Conservation (phyloP, 331 rosid species). For the Arachis monticola region DNA sequence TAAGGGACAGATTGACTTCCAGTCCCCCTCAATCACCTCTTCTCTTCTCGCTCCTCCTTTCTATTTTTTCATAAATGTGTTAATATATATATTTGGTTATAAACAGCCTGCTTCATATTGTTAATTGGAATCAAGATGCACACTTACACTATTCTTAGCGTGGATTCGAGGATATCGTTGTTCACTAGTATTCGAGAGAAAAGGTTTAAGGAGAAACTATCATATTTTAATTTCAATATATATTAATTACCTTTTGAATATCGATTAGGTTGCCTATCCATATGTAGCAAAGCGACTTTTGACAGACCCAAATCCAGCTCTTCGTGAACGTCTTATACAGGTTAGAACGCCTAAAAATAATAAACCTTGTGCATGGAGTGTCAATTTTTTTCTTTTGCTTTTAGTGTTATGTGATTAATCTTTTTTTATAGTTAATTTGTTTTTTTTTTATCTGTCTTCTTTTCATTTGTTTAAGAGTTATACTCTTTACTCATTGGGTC, state of each 20-base stretch:
- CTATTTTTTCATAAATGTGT: too few relatives aligned
- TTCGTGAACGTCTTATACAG: constrained; percentile 96
- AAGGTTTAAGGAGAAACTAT: constrained; percentile 30
- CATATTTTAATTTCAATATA: constrained; percentile 36
- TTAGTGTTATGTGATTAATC: too few relatives aligned
- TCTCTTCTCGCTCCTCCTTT: too few relatives aligned
- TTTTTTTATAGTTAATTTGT: too few relatives aligned
- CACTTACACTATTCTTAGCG: too few relatives aligned
- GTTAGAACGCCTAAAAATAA: constrained; percentile 51
- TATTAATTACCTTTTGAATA: constrained; percentile 29
- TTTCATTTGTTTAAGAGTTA: too few relatives aligned
- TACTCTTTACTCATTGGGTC: too few relatives aligned
- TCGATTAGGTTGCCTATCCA: constrained; percentile 94
- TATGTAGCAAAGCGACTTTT: constrained; percentile 93
- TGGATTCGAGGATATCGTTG: too few relatives aligned
- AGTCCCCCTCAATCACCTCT: too few relatives aligned
- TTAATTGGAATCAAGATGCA: not conserved
- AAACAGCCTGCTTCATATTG: constrained; percentile 26
- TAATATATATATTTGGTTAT: too few relatives aligned
- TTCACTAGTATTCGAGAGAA: constrained; percentile 23
- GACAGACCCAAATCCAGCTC: constrained; percentile 96
- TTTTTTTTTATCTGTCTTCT: too few relatives aligned
- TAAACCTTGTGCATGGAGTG: constrained; percentile 9
- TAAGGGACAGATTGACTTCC: too few relatives aligned
- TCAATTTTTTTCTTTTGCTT: not conserved